Base-by-base conservation (phyloP, 2,329 filamentous ascomycete genomes). In the Claviceps sp. region DNA sequence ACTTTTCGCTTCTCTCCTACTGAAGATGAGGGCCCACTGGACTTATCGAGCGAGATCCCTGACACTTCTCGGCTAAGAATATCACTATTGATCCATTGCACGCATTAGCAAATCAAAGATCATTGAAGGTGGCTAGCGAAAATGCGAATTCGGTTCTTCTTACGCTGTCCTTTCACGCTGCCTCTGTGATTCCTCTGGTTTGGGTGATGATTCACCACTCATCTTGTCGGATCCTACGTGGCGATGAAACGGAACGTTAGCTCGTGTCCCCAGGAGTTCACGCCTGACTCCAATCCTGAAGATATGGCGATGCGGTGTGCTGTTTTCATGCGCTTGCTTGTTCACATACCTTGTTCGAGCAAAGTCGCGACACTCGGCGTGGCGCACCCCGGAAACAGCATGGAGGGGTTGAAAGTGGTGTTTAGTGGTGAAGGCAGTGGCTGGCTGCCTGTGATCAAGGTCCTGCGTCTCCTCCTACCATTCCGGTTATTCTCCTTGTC, bases 401-500 rank as follows among this genome's bases (percentile, higher is more conserved):
- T 89, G 60, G 78, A 73, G 58, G 87, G 82, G 66, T 83, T 89
- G 70, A 97, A 98, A 65, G 78, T 90, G 50, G 90, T 85, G 68
- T 96, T 95, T 57, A 98, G 79, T 7, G 93, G 93, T 63, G 90
- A 96, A 5, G 93, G 93, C 56, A 98, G 75, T 53, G 93, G 93
- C 70, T 98, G 93, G 65, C 89, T 96, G 66, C 93, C 93, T 2
- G 93, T 97, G 65, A 98, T 97, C 55, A 98, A 78, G 2, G 93
- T 98, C 63, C 93, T 80, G 67, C 93, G 80, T 68, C 93, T 81
- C 68, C 93, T 80, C 56, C 93, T 81, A 50, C 93, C 91, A 68
- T 96, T 97, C 58, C 90, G 80, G 64, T 95, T 89, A 65, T 90
- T 89, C 65, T 94, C 89, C 68, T 93, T 93, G 55, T 86, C 84